Evolutionary conservation across 2,329 filamentous ascomycete genomes (phyloP).

Genomic region (Nemania serpens): DNA sequence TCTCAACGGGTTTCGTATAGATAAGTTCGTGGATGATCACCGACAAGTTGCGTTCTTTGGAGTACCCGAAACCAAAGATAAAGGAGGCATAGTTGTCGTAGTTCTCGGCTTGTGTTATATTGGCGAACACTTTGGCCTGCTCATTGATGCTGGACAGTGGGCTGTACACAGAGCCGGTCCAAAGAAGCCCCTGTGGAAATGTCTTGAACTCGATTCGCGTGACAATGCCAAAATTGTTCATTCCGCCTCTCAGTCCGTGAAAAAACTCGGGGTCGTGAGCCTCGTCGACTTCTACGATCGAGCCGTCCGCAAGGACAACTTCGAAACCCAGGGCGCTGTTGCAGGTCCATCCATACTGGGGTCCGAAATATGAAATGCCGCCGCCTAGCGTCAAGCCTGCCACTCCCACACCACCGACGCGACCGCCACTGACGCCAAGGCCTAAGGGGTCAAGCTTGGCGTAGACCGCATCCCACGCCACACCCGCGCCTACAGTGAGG

Average conservation of each 20-base stretch:
- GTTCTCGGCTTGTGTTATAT: too few species aligned
- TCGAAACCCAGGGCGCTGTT: slow-evolving; percentile 25
- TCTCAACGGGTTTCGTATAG: not conserved
- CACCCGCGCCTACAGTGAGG: slow-evolving; percentile 50
- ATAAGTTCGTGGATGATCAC: not conserved
- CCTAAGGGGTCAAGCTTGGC: slow-evolving; percentile 42
- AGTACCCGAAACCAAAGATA: too few species aligned
- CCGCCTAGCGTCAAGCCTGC: slow-evolving; percentile 15
- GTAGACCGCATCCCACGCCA: slow-evolving; percentile 51
- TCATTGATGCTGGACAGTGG: too few species aligned
- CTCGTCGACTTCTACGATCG: slow-evolving; percentile 11
- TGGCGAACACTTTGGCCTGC: too few species aligned
- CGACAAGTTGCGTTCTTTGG: too few species aligned
- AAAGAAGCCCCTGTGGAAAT: not conserved
- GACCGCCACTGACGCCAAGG: slow-evolving; percentile 20
- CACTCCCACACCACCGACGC: slow-evolving; percentile 20
- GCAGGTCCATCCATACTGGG: slow-evolving; percentile 21
- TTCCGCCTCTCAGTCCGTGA: slow-evolving; percentile 15
- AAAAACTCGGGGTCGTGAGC: slow-evolving; percentile 25
- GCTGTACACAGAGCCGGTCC: not conserved
- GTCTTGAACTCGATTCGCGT: not conserved
- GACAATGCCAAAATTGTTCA: not conserved
- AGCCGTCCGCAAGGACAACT: slow-evolving; percentile 5
- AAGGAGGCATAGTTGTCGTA: too few species aligned
- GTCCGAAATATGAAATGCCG: slow-evolving; percentile 15